A percentile compares a stretch with the other conserved stretches of the same genome.
These are phyloP conservation scores for Aurifilum marmelostoma DNA, from an alignment of 2,329 filamentous ascomycete genomes.

Conservation along the genomic window DNA sequence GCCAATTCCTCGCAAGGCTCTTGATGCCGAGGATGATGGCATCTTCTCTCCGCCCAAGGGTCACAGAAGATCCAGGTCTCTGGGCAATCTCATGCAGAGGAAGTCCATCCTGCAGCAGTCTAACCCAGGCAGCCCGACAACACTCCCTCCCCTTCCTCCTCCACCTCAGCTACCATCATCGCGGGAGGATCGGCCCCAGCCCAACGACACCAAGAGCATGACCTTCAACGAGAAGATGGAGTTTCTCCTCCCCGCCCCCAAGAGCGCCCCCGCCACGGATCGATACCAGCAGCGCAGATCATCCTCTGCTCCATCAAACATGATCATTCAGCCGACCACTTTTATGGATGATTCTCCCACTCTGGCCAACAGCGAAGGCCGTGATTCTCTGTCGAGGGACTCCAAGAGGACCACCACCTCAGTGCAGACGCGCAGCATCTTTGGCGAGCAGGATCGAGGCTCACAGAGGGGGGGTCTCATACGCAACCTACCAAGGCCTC, in stretches of 20 bases:
- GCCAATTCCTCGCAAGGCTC: conserved; percentile 56
- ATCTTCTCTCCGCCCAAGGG: conserved; percentile 48
- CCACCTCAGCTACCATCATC: conserved; percentile 45
- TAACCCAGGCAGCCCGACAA: conserved; percentile 49
- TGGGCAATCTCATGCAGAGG: conserved; percentile 47
- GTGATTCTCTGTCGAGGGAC: conserved; percentile 35
- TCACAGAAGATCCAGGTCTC: conserved; percentile 55
- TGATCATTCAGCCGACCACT: conserved; percentile 36
- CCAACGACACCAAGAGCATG: conserved; percentile 61
- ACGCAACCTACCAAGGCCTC: conserved; percentile 35
- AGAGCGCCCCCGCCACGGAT: conserved; percentile 29
- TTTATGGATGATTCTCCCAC: conserved; percentile 36
- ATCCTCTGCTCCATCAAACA: conserved; percentile 43
- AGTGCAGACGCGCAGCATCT: conserved; percentile 45
- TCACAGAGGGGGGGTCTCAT: conserved; percentile 23
- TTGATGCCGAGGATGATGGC: conserved; percentile 45
- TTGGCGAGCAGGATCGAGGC: conserved; percentile 34
- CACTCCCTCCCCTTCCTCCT: conserved; percentile 56
- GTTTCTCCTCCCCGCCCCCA: conserved; percentile 50
- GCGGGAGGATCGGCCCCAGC: conserved; percentile 44
- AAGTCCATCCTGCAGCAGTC: conserved; percentile 51
- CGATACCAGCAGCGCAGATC: conserved; percentile 40
- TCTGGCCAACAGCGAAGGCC: conserved; percentile 33
- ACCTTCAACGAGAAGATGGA: conserved; percentile 61
- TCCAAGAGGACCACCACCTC: conserved; percentile 45